Percentiles rank a stretch among this genome's conserved stretches.
phyloP scores from a whole-genome alignment of 2,329 filamentous ascomycete species.

The Zymoseptoria crescenta region DNA sequence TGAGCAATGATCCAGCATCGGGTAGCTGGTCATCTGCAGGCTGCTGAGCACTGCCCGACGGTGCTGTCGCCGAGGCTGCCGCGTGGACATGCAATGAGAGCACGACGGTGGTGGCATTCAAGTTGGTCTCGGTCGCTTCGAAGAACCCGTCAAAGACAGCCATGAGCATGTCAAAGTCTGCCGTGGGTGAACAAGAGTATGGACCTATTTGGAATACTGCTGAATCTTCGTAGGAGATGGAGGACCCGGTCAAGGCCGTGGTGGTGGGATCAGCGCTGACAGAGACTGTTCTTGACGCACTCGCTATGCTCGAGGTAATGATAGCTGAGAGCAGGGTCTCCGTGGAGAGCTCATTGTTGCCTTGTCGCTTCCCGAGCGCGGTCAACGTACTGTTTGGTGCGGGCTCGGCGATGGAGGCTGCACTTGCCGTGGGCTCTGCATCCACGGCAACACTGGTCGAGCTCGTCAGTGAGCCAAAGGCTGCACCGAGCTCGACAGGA shows the following conservation, averaged over 20 bases:
- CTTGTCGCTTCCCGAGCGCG: slow-evolving; percentile 1
- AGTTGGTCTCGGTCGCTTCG: slow-evolving; percentile 44
- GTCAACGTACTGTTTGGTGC: not conserved
- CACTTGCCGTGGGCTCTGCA: slow-evolving; percentile 2
- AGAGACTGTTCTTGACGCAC: slow-evolving; percentile 3
- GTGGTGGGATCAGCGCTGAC: slow-evolving; percentile 4
- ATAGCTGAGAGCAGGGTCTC: slow-evolving; percentile 3
- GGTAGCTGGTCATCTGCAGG: slow-evolving; percentile 38
- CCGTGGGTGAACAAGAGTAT: slow-evolving; percentile 45
- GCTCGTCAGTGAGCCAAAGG: slow-evolving; percentile 7
- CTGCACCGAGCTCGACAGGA: slow-evolving; percentile 43
- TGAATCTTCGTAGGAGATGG: slow-evolving; percentile 3
- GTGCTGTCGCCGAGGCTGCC: slow-evolving; percentile 38
- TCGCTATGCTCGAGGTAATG: slow-evolving; percentile 3
- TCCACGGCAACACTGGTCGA: slow-evolving; percentile 9
- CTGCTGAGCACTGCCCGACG: slow-evolving; percentile 37
- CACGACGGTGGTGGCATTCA: slow-evolving; percentile 47
- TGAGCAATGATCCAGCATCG: slow-evolving; percentile 35
- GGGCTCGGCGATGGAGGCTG: slow-evolving; percentile 1
- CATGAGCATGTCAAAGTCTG: slow-evolving; percentile 45
- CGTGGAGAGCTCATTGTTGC: slow-evolving; percentile 2
- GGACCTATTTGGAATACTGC: slow-evolving; percentile 39
- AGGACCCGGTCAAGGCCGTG: slow-evolving; percentile 3
- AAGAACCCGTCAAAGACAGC: slow-evolving; percentile 48
- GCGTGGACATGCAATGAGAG: slow-evolving; percentile 54